Evolutionary conservation across 2,329 filamentous ascomycete species (phyloP).

Genomic region (Phialophora tarda): DNA sequence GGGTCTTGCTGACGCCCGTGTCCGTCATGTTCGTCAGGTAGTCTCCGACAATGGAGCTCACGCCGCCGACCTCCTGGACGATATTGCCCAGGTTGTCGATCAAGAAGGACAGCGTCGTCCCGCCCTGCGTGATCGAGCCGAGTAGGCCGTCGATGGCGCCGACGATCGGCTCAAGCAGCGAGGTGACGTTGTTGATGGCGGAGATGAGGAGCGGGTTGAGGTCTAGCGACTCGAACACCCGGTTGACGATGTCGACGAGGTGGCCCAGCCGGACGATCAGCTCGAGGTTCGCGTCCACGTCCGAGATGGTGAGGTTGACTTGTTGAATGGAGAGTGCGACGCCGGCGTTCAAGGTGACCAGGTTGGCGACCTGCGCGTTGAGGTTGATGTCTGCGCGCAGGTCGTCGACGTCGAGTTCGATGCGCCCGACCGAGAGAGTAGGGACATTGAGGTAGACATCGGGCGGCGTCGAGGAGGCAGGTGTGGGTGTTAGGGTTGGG

Average conservation of each 20-base stretch:
- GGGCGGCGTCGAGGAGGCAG: slow-evolving; percentile 43
- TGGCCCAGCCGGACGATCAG: slow-evolving; percentile 65
- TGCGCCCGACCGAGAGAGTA: slow-evolving; percentile 63
- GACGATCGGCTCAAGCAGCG: slow-evolving; percentile 60
- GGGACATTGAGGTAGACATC: slow-evolving; percentile 66
- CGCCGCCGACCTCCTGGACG: slow-evolving; percentile 63
- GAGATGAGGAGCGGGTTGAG: slow-evolving; percentile 66
- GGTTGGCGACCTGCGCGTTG: slow-evolving; percentile 63
- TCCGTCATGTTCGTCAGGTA: slow-evolving; percentile 65
- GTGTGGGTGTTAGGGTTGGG: slow-evolving; percentile 43
- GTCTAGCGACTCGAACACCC: slow-evolving; percentile 64
- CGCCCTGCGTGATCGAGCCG: slow-evolving; percentile 63
- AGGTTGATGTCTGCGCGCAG: slow-evolving; percentile 65
- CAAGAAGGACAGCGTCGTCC: slow-evolving; percentile 60
- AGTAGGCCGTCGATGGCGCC: slow-evolving; percentile 65
- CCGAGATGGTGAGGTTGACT: slow-evolving; percentile 66
- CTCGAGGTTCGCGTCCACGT: slow-evolving; percentile 65
- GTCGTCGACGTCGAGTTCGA: slow-evolving; percentile 66
- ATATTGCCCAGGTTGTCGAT: slow-evolving; percentile 69
- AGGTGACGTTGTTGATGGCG: slow-evolving; percentile 60
- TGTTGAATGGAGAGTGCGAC: slow-evolving; percentile 55
- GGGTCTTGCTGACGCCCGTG: slow-evolving; percentile 42
- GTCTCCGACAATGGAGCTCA: slow-evolving; percentile 63
- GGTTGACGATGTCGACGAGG: slow-evolving; percentile 66
- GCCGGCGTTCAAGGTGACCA: slow-evolving; percentile 61